A percentile compares a stretch with the other conserved stretches of the same genome.
These are phyloP conservation scores for Aspergillus bombycis DNA, from an alignment of 2,329 filamentous ascomycete species.

Conservation along the genomic window DNA sequence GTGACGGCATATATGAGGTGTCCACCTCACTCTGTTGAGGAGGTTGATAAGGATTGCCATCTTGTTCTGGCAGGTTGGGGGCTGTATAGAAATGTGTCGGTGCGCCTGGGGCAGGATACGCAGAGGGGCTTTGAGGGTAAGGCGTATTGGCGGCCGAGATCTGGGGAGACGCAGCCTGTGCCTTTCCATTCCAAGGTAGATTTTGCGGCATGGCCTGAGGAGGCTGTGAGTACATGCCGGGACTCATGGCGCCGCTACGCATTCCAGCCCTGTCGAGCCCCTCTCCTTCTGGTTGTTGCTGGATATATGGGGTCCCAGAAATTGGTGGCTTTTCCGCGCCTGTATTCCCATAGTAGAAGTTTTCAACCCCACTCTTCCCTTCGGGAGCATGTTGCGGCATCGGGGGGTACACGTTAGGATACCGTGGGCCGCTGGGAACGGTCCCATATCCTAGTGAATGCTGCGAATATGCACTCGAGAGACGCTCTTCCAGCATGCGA, in stretches of 20 bases:
- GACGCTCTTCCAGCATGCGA: slow-evolving; percentile 92
- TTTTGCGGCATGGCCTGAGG: slow-evolving; percentile 20
- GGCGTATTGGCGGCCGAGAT: slow-evolving; percentile 18
- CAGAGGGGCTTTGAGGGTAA: slow-evolving; percentile 21
- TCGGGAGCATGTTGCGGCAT: slow-evolving; percentile 60
- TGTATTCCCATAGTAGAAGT: slow-evolving; percentile 75
- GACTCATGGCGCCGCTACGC: slow-evolving; percentile 21
- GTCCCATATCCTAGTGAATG: slow-evolving; percentile 67
- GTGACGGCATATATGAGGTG: slow-evolving; percentile 24
- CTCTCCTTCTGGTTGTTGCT: slow-evolving; percentile 39
- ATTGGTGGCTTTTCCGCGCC: slow-evolving; percentile 51
- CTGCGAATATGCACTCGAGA: slow-evolving; percentile 90
- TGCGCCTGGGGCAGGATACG: slow-evolving; percentile 18
- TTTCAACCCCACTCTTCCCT: slow-evolving; percentile 66
- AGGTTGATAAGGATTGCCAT: slow-evolving; percentile 21
- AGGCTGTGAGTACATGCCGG: slow-evolving; percentile 24
- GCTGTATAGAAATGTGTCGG: slow-evolving; percentile 25
- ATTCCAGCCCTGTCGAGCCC: slow-evolving; percentile 15
- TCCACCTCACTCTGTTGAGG: slow-evolving; percentile 23
- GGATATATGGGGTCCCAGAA: slow-evolving; percentile 55
- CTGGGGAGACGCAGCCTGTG: slow-evolving; percentile 26
- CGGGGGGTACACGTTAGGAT: slow-evolving; percentile 70
- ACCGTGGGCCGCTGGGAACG: slow-evolving; percentile 50
- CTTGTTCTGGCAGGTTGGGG: slow-evolving; percentile 19
- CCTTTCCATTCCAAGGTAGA: slow-evolving; percentile 26